phyloP scores from a whole-genome alignment of 148 eudicot species.

The Heliosperma pusillum region DNA sequence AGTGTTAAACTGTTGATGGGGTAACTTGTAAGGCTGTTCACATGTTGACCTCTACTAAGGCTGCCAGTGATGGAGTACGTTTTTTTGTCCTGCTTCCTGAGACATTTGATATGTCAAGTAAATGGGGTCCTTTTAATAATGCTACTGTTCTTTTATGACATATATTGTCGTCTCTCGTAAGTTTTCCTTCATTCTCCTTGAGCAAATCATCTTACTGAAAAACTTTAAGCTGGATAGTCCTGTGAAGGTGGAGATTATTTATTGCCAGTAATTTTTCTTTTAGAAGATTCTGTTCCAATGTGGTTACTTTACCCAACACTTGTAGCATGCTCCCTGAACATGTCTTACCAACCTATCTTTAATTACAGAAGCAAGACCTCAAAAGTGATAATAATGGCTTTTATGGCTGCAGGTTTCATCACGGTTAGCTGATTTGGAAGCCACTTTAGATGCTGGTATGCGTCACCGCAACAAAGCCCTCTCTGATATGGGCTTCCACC shows the following conservation, averaged over 20 bases:
- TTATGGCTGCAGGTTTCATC: constrained; percentile 69
- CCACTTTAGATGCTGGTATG: constrained; percentile 90
- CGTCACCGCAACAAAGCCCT: constrained; percentile 81
- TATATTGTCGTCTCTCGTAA: neutral
- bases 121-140: neutral
- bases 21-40: neutral
- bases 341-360: neutral
- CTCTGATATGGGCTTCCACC: constrained; percentile 63
- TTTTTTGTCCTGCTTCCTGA: neutral
- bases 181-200: neutral
- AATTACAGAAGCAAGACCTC: neutral
- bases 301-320: neutral
- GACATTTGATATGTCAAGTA: neutral
- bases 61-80: neutral
- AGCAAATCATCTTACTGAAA: neutral
- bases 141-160: neutral
- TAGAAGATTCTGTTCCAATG: neutral
- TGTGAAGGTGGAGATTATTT: neutral
- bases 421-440: constrained; percentile 84
- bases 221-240: neutral
- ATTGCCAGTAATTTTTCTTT: neutral
- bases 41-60: neutral
- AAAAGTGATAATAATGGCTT: neutral
- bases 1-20: neutral
- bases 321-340: constrained; percentile 1